Evolutionary conservation across 306 rosid genomes (phyloP).

Genomic region (Sphenostylis stenocarpa): DNA sequence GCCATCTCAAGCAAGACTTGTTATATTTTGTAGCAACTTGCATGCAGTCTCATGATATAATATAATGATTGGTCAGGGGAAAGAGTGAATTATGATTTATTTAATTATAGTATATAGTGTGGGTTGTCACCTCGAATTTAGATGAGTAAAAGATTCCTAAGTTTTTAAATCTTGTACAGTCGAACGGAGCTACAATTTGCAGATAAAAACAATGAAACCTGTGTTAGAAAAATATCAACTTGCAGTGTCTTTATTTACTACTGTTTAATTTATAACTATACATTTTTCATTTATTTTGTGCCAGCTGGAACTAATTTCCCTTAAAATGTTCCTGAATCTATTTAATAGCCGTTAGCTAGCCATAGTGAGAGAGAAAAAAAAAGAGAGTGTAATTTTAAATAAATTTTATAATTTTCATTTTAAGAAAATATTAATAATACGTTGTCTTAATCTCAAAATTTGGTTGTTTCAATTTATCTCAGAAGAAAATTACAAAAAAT

Average conservation of each 20-base stretch:
- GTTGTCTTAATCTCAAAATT: neutral
- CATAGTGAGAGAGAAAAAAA: no score
- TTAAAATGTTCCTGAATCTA: neutral
- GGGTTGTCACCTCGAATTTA: neutral
- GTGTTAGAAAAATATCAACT: neutral
- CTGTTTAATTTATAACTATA: neutral
- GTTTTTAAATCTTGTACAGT: neutral
- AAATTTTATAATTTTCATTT: neutral
- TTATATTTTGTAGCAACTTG: neutral
- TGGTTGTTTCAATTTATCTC: no score
- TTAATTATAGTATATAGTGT: neutral
- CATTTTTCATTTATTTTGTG: neutral
- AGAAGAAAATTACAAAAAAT: no score
- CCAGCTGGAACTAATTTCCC: neutral
- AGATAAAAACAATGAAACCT: neutral
- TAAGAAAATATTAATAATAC: neutral
- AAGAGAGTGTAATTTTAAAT: neutral
- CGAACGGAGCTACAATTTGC: neutral
- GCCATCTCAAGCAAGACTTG: neutral
- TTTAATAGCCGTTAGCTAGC: neutral
- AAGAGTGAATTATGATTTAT: neutral
- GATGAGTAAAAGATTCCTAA: neutral
- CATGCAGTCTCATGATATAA: neutral
- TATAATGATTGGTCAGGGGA: neutral
- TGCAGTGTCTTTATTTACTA: neutral